These are phyloP conservation scores for Periconia macrospinosa DNA, from an alignment of 2,329 filamentous ascomycete species.

Conservation along the genomic window DNA sequence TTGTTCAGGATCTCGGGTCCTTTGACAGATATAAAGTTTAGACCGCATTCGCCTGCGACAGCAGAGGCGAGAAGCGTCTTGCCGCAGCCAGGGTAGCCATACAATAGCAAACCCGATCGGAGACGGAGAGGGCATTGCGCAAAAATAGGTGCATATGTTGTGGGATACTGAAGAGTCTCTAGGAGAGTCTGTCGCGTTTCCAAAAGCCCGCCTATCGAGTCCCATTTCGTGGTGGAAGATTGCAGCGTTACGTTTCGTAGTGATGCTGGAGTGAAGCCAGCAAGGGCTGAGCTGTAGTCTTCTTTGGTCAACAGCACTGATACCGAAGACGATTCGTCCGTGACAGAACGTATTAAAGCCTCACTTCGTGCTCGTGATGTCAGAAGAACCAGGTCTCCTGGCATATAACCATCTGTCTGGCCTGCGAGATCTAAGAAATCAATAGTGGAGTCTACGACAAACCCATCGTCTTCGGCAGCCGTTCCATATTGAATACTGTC, in stretches of 20 bases:
- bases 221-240: slow-evolving; percentile 88
- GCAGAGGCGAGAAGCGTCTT: slow-evolving; percentile 95
- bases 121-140: slow-evolving; percentile 93
- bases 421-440: slow-evolving; percentile 93
- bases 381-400: slow-evolving; percentile 84
- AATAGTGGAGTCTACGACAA: slow-evolving; percentile 73
- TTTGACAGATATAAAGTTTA: slow-evolving; percentile 99
- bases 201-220: slow-evolving; percentile 84
- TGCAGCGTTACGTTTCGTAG: slow-evolving; percentile 93
- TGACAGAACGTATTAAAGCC: slow-evolving; percentile 82
- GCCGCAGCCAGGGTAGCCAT: slow-evolving; percentile 93
- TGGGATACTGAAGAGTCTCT: slow-evolving; percentile 95
- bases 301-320: slow-evolving; percentile 65
- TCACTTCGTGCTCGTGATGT: slow-evolving; percentile 88
- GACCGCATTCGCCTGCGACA: slow-evolving; percentile 94
- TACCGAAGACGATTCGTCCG: slow-evolving; percentile 35
- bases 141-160: slow-evolving; percentile 97
- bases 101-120: slow-evolving; percentile 87
- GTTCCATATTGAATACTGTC: slow-evolving; percentile 42
- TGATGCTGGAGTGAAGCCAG: slow-evolving; percentile 93
- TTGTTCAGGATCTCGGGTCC: slow-evolving; percentile 98
- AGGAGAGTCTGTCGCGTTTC: slow-evolving; percentile 88
- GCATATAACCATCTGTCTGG: slow-evolving; percentile 97
- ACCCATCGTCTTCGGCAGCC: slow-evolving; percentile 53
- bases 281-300: slow-evolving; percentile 83